Evolutionary conservation across 2,329 filamentous ascomycete species (phyloP).

Genomic region (Pseudogymnoascus sp.): DNA sequence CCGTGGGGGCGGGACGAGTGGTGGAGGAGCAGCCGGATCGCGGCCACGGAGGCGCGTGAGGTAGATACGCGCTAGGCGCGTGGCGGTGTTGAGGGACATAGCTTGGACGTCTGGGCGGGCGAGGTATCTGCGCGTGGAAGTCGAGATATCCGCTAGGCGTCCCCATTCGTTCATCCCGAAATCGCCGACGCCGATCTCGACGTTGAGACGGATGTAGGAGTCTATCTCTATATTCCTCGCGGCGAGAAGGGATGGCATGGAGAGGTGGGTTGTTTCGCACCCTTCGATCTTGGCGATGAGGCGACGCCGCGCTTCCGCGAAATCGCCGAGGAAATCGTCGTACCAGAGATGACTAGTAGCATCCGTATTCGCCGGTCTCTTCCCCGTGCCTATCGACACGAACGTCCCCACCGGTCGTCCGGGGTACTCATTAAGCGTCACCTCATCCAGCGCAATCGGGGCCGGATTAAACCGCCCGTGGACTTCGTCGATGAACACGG

Average conservation of each 20-base stretch:
- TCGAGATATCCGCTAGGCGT: constrained; percentile 88
- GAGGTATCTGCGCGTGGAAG: constrained; percentile 78
- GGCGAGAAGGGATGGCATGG: constrained; percentile 72
- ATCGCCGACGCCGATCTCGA: constrained; percentile 90
- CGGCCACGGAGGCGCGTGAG: constrained; percentile 46
- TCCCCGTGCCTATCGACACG: constrained; percentile 88
- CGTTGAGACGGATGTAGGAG: constrained; percentile 94
- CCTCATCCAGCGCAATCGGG: constrained; percentile 79
- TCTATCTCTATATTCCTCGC: constrained; percentile 75
- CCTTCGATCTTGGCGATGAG: constrained; percentile 98
- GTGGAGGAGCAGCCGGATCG: neutral
- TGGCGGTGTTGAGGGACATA: constrained; percentile 67
- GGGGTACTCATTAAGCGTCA: constrained; percentile 87
- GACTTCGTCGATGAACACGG: constrained; percentile 88
- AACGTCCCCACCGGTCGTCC: constrained; percentile 88
- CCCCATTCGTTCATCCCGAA: constrained; percentile 99
- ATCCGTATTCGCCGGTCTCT: constrained; percentile 60
- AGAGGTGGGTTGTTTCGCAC: constrained; percentile 82
- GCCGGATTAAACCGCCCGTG: constrained; percentile 86
- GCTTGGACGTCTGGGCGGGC: constrained; percentile 62
- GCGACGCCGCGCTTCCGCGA: no score
- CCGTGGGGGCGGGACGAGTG: neutral
- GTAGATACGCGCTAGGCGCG: constrained; percentile 76
- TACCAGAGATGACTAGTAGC: constrained; percentile 77
- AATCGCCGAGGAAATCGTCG: constrained; percentile 77